Evolutionary conservation across 108 stramenopile species (phyloP).

Genomic region (Nannochloropsis salina): DNA sequence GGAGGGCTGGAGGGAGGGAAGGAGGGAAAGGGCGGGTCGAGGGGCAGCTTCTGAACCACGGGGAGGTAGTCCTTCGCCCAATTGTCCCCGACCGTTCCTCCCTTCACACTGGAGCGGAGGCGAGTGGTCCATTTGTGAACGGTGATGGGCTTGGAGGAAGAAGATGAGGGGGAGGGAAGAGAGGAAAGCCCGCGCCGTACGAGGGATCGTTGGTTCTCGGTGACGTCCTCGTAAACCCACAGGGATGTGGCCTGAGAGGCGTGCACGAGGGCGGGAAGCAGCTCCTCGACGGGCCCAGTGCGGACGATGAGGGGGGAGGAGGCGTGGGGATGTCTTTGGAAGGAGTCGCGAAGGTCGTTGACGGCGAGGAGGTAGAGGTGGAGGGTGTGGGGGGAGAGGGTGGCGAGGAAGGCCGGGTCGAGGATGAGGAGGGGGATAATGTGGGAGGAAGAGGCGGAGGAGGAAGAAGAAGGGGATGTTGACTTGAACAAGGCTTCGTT

Average conservation of each 20-base stretch:
- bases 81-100: neutral
- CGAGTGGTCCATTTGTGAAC: neutral
- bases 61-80: neutral
- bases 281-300: neutral
- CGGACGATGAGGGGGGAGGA: slow-evolving; percentile 14
- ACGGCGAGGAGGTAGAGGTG: neutral
- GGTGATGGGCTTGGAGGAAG: too few species aligned
- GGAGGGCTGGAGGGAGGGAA: neutral
- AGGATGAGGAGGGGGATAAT: slow-evolving; percentile 24
- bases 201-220: neutral
- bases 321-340: slow-evolving; percentile 29
- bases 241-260: neutral
- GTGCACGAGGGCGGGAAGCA: neutral
- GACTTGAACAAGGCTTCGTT: slow-evolving; percentile 33
- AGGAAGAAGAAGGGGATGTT: slow-evolving; percentile 25
- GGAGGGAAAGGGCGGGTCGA: neutral
- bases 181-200: neutral
- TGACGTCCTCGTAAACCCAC: neutral
- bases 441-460: slow-evolving; percentile 32
- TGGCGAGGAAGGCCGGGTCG: neutral
- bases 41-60: neutral
- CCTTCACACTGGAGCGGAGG: neutral
- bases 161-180: neutral
- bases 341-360: slow-evolving; percentile 34
- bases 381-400: neutral